Conservation (phyloP, 1,284 basidiomycete species). For the Vanrija pseudolonga region DNA sequence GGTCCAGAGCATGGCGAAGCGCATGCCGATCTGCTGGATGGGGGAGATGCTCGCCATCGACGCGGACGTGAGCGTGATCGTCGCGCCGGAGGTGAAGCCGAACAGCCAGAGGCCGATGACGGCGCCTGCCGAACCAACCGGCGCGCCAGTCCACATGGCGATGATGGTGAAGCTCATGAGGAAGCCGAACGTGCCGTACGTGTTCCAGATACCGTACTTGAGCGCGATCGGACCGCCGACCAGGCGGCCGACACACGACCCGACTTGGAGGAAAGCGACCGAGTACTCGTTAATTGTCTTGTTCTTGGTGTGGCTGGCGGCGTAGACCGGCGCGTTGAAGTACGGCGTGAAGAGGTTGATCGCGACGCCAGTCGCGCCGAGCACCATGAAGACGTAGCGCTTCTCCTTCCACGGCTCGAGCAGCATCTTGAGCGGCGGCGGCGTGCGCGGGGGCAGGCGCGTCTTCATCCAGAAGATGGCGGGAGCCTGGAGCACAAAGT, state of each 20-base stretch:
- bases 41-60: slow-evolving; percentile 38
- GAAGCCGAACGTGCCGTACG: slow-evolving; percentile 28
- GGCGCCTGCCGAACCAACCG: slow-evolving; percentile 25
- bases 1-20: slow-evolving; percentile 44
- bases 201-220: slow-evolving; percentile 35
- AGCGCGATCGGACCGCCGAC: slow-evolving; percentile 36
- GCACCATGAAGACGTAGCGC: slow-evolving; percentile 29
- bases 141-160: slow-evolving; percentile 35
- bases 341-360: slow-evolving; percentile 24
- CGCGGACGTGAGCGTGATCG: slow-evolving; percentile 41
- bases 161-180: slow-evolving; percentile 26
- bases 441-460: slow-evolving; percentile 20
- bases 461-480: slow-evolving; percentile 21
- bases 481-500: slow-evolving; percentile 19
- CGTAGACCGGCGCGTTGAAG: slow-evolving; percentile 24
- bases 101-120: slow-evolving; percentile 38
- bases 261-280: slow-evolving; percentile 36
- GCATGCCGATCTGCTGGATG: slow-evolving; percentile 39
- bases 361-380: slow-evolving; percentile 22
- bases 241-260: slow-evolving; percentile 39
- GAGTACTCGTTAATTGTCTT: slow-evolving; percentile 28
- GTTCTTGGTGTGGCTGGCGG: slow-evolving; percentile 24
- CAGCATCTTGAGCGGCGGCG: slow-evolving; percentile 12
- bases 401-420: slow-evolving; percentile 30
- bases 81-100: slow-evolving; percentile 36